Evolutionary conservation across 1,284 basidiomycete genomes (phyloP).

Genomic region (Cutaneotrichosporon cutaneum): DNA sequence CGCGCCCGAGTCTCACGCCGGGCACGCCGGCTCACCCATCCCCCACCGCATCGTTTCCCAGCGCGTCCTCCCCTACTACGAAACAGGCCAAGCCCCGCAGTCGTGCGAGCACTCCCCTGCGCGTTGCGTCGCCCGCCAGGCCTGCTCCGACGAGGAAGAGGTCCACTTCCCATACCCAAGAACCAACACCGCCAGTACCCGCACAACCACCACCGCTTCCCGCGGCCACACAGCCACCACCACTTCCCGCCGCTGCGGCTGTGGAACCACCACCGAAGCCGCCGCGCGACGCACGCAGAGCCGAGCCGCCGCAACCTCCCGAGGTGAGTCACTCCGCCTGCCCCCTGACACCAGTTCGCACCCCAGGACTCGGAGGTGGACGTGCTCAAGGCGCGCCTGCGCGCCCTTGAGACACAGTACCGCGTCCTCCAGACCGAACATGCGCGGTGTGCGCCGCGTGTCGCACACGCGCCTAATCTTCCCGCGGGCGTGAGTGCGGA

Average conservation of each 20-base stretch:
- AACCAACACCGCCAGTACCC: not conserved
- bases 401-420: slow-evolving; percentile 27
- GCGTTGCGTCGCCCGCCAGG: not conserved
- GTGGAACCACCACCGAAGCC: slow-evolving; percentile 1
- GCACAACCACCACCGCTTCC: not conserved
- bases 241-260: not conserved
- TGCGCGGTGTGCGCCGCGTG: slow-evolving; percentile 22
- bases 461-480: slow-evolving; percentile 4
- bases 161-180: not conserved
- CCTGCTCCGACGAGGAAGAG: not conserved
- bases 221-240: not conserved
- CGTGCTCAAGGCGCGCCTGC: slow-evolving; percentile 3
- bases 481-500: slow-evolving; percentile 4
- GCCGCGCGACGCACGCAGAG: not conserved
- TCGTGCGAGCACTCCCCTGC: not conserved
- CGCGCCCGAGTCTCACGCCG: not conserved
- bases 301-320: not conserved
- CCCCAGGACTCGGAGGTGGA: not conserved
- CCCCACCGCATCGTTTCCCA: not conserved
- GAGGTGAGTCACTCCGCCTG: not conserved
- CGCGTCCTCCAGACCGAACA: slow-evolving; percentile 30
- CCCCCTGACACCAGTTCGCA: not conserved
- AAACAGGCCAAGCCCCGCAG: not conserved
- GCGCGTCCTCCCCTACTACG: not conserved
- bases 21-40: not conserved